phyloP scores from a whole-genome alignment of 2,329 filamentous ascomycete genomes.

The Plectosphaerella sp. region DNA sequence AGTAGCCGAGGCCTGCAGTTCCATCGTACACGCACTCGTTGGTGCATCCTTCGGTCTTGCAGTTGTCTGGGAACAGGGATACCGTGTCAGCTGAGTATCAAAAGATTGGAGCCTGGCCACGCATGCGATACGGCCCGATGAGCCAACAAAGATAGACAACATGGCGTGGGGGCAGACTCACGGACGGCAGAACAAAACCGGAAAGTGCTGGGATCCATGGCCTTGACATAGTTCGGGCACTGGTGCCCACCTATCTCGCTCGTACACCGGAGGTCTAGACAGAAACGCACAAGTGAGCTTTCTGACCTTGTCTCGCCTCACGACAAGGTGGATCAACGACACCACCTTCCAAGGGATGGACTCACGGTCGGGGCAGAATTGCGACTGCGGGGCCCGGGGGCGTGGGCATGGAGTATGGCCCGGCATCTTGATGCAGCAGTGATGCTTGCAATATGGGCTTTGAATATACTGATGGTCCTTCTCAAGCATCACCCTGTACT shows the following conservation, averaged over 20 bases:
- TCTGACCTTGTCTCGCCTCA: not conserved
- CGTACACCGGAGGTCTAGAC: conserved; percentile 6
- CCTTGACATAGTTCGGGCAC: conserved; percentile 9
- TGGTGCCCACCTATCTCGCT: conserved; percentile 5
- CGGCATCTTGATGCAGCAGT: conserved; percentile 12
- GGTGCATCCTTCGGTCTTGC: conserved; percentile 16
- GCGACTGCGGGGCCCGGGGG: no score
- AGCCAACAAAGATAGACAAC: no score
- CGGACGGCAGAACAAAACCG: conserved; percentile 10
- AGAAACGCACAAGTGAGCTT: no score
- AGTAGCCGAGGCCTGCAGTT: conserved; percentile 17
- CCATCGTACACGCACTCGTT: conserved; percentile 13
- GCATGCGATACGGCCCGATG: not conserved
- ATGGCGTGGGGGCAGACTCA: not conserved
- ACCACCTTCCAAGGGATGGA: not conserved
- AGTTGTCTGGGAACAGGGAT: conserved; percentile 18
- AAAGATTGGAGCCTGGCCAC: no score
- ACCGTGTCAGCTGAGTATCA: not conserved
- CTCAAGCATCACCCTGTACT: conserved; percentile 5
- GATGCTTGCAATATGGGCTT: conserved; percentile 8
- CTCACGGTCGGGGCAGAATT: no score
- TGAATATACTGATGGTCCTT: conserved; percentile 4
- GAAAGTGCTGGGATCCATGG: conserved; percentile 8
- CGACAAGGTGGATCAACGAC: no score
- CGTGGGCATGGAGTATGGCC: no score